Evolutionary conservation across 805 yeast genomes (phyloP), one percentile per base, ranked within the genome.

Genomic region (Priceomyces fermenticarens): DNA sequence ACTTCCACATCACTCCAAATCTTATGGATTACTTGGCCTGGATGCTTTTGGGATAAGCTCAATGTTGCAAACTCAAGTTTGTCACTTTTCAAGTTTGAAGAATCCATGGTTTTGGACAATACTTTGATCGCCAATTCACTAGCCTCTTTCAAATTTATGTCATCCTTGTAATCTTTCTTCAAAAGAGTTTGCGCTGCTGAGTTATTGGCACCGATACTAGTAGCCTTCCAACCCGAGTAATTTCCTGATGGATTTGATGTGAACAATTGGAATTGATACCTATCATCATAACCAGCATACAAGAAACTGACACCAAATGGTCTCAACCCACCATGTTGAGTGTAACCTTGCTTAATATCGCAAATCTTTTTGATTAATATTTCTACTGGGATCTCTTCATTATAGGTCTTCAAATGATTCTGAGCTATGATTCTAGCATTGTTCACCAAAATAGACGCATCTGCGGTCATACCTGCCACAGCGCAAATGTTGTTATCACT

Each of bases 211-310:
- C 99, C 99, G 45, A 93, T 90, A 53, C 88, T 78, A 27, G 97
- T 91, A 33, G 99, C 99, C 66, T 87, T 89, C 99, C 99, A 93
- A 17, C 99, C 98, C 14, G 95, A 80, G 63, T 90, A 93, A 67
- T 93, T 93, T 20, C 99, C 99, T 0, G 96, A 87, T 10, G 99
- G 99, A 61, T 93, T 93, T 16, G 96, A 85, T 4, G 97, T 90
- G 68, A 83, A 93, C 51, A 93, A 73, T 65, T 93, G 99, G 73
- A 85, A 93, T 26, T 89, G 89, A 55, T 83, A 83, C 55, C 88
- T 71, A 40, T 88, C 91, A 62, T 93, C 99, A 58, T 83, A 85
- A 6, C 99, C 99, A 4, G 98, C 99, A 58, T 87, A 93, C 45
- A 93, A 78, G 65, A 93, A 90, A 39, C 96, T 85, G 31, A 93